These are phyloP conservation scores for Aspergillus leporis DNA, from an alignment of 495 filamentous ascomycete genomes.

Conservation along the genomic window DNA sequence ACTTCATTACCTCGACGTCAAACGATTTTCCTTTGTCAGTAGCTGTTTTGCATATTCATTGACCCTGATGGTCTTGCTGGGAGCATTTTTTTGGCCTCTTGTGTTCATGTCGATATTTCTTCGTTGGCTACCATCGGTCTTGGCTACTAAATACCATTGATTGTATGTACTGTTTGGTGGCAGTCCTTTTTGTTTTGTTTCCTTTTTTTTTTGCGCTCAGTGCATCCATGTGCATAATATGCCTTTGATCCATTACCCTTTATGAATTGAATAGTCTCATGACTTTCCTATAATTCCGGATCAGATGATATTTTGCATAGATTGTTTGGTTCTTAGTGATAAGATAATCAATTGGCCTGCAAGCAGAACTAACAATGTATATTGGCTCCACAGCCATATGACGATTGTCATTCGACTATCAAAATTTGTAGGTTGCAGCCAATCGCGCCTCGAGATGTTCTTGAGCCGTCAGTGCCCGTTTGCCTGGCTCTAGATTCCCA, in stretches of 20 bases:
- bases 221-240: constrained; percentile 20
- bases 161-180: constrained; percentile 11
- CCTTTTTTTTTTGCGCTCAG: constrained; percentile 23
- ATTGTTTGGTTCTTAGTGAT: neutral
- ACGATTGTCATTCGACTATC: neutral
- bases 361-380: neutral
- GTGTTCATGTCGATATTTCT: constrained; percentile 21
- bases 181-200: constrained; percentile 12
- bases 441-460: constrained; percentile 79
- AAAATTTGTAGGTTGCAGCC: constrained; percentile 69
- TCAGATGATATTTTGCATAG: neutral
- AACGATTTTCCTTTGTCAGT: constrained; percentile 39
- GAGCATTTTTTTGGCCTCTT: constrained; percentile 19
- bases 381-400: neutral
- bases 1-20: constrained; percentile 23
- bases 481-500: constrained; percentile 43
- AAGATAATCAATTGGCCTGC: neutral
- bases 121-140: constrained; percentile 16
- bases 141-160: constrained; percentile 10
- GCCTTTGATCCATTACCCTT: constrained; percentile 9
- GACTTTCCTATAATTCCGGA: neutral
- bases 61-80: constrained; percentile 4
- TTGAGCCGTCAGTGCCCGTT: constrained; percentile 71
- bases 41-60: constrained; percentile 24
- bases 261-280: constrained; percentile 6